Evolutionary conservation across 2,329 filamentous ascomycete species (phyloP).

Genomic region (Aspergillus sp.): DNA sequence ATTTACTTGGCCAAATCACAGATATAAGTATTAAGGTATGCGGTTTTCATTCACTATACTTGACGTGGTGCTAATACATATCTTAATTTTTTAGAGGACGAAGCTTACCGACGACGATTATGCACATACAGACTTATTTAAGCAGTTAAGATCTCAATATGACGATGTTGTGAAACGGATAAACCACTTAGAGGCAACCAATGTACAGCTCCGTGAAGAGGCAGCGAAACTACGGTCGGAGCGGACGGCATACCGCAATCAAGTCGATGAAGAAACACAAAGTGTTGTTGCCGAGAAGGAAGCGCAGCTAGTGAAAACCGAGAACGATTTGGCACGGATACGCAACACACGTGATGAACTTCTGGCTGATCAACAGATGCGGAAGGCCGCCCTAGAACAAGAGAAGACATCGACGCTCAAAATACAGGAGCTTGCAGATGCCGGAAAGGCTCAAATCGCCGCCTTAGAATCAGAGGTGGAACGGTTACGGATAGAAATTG

Average conservation of each 20-base stretch:
- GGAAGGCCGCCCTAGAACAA: constrained; percentile 77
- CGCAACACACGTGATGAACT: constrained; percentile 82
- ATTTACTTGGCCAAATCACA: constrained; percentile 75
- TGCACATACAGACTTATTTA: constrained; percentile 88
- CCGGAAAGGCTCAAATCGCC: constrained; percentile 76
- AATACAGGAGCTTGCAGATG: constrained; percentile 74
- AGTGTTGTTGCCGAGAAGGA: constrained; percentile 74
- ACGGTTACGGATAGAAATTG: constrained; percentile 61
- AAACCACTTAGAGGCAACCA: constrained; percentile 87
- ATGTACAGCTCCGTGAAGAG: constrained; percentile 80
- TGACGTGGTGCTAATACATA: constrained; percentile 2
- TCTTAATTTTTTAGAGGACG: constrained; percentile 52
- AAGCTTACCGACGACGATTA: constrained; percentile 89
- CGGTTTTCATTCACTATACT: background rate
- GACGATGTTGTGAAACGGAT: constrained; percentile 90
- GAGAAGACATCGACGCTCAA: constrained; percentile 69
- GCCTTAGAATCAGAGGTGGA: constrained; percentile 81
- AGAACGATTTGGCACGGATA: constrained; percentile 83
- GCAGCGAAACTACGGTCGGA: constrained; percentile 83
- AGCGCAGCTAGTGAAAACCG: constrained; percentile 74
- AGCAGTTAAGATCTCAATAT: constrained; percentile 82
- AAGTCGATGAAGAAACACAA: constrained; percentile 79
- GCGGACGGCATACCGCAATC: constrained; percentile 74
- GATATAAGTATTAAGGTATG: constrained; percentile 60
- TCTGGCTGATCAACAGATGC: constrained; percentile 74